Evolutionary conservation across 2,329 filamentous ascomycete species (phyloP).

Genomic region (Aureobasidium leucospermi): DNA sequence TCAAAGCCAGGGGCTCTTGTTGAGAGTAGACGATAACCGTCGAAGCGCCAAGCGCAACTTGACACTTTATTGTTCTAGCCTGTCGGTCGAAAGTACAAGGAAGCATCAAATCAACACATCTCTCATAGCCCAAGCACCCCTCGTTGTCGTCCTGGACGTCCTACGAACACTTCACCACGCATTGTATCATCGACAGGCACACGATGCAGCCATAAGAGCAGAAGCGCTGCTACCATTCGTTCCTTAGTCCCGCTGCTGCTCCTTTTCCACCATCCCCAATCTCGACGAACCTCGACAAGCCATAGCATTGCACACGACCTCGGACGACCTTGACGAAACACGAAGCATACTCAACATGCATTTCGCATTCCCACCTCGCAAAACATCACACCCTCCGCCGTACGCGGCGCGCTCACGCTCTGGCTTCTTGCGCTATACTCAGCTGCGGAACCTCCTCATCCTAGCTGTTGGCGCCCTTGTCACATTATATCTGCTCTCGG

Average conservation of each 20-base stretch:
- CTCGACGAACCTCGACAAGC: not conserved
- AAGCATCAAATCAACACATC: not conserved
- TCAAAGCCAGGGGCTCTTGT: not conserved
- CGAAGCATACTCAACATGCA: conserved; percentile 54
- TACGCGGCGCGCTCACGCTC: conserved; percentile 55
- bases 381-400: conserved; percentile 67
- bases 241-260: not conserved
- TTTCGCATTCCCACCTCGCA: conserved; percentile 78
- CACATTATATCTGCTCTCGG: conserved; percentile 55
- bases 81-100: not conserved
- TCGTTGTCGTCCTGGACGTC: not conserved
- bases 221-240: not conserved
- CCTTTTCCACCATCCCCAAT: not conserved
- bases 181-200: not conserved
- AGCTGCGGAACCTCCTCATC: conserved; percentile 45
- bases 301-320: not conserved
- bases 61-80: conserved; percentile 6
- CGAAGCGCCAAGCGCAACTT: conserved; percentile 6
- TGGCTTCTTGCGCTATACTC: conserved; percentile 33
- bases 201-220: conserved; percentile 8
- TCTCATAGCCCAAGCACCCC: not conserved
- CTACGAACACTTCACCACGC: not conserved
- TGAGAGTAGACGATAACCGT: conserved; percentile 5
- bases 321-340: conserved; percentile 3
- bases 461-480: conserved; percentile 48